Evolutionary conservation across 352 stramenopile species (phyloP).

Genomic region (Ophiocytium majus): DNA sequence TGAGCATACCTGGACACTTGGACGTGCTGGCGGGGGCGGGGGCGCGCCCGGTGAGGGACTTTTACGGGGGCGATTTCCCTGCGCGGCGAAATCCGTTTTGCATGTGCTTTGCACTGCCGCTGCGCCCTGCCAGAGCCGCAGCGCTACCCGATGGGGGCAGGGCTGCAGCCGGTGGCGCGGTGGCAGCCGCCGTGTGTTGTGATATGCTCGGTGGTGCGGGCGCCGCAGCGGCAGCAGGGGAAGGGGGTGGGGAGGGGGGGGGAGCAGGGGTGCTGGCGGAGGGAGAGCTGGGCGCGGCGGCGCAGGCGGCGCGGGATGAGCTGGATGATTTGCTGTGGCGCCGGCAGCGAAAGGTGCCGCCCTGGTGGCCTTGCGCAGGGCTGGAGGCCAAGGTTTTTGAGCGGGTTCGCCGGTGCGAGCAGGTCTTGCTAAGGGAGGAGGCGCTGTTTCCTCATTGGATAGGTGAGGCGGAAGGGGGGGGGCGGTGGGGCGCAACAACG

Average conservation of each 20-base stretch:
- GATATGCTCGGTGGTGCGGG: not conserved
- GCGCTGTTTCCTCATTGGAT: not conserved
- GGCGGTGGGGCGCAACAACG: too few relatives aligned
- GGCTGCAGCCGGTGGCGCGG: too few relatives aligned
- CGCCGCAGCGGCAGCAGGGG: not conserved
- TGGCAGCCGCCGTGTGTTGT: not conserved
- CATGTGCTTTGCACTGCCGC: not conserved
- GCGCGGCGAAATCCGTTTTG: slow-evolving; percentile 5
- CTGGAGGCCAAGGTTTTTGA: not conserved
- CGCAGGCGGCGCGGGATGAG: not conserved
- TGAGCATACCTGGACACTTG: not conserved
- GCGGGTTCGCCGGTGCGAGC: not conserved
- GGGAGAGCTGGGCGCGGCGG: not conserved
- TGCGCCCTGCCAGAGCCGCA: not conserved
- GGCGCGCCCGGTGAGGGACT: not conserved
- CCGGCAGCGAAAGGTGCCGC: not conserved
- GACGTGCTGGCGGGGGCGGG: not conserved
- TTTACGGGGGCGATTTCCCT: not conserved
- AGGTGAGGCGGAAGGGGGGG: too few relatives aligned
- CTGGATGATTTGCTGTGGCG: not conserved
- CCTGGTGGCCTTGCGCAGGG: not conserved
- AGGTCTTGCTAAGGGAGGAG: not conserved
- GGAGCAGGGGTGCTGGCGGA: not conserved
- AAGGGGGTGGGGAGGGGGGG: not conserved
- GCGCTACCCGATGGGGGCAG: not conserved